Evolutionary conservation across 2,329 filamentous ascomycete species (phyloP), one percentile per base, ranked within the genome.

Genomic region (Pestalotiopsis sp.): DNA sequence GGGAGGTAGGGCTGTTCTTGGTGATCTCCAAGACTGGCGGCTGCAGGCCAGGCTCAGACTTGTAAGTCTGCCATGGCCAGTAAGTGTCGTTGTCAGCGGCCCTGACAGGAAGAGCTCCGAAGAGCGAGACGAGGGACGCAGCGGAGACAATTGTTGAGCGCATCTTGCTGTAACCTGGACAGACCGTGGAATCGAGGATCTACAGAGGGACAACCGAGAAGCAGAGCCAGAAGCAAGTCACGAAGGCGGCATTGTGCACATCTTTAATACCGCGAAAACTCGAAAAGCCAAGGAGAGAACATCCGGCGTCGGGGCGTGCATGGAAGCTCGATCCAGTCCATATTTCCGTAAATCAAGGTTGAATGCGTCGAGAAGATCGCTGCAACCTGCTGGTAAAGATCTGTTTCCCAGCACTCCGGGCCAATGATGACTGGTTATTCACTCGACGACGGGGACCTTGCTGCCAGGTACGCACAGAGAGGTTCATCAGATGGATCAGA

Each of bases 1-100:
- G 70, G n/a, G 71, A 68, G 7, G 69, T 71, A 9, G 66, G 64
- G 20, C 70, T 68, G 20, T 67, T 65, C 59, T 73, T 72, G 0
- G 69, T 71, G 59, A 73, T 71, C 26, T 70, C 69, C 14, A 73
- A 48, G 13, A 64, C 67, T 10, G 72, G 71, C 11, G 72, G 72
- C 64, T 20, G 68, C 67, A 48, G 65, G 52, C 61, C 59, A 68
- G 59, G 72, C 48, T 65, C 63, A 20, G 63, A 73, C 57, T 68
- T 72, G 64, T 68, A 73, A 3, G 70, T 73, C 66, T 74, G 70
- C 70, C 71, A 72, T 60, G 72, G 72, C 71, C 71, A 72, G 60
- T 63, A 63, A 6, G 60, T 48, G 24, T 63, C 60, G 38, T 63
- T 63, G 40, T 63, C 38, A 14, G 24, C 56, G 4, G 56, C 60